Percentiles rank a stretch among this genome's conserved stretches.
Conservation (phyloP, 495 filamentous ascomycete genomes). For the Neurospora intermedia region DNA sequence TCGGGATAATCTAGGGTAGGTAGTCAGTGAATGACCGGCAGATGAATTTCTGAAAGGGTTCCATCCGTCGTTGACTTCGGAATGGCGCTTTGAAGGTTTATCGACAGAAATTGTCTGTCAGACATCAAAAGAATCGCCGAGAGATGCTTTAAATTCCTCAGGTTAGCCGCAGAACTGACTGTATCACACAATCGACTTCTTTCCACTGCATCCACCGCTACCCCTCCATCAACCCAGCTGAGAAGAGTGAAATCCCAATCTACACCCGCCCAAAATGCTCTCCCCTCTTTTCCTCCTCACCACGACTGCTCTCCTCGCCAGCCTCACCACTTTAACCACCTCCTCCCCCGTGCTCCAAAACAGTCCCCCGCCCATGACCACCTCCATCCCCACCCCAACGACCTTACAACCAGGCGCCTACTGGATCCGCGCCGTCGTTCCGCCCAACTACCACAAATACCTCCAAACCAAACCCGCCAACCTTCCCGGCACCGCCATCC, state of each 20-base stretch:
- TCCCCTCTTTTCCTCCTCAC: not conserved
- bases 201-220: not conserved
- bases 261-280: not conserved
- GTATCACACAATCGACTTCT: not conserved
- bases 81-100: too few relatives aligned
- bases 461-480: constrained; percentile 45
- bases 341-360: not conserved
- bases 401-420: constrained; percentile 41
- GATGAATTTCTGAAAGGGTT: not conserved
- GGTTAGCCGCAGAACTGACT: not conserved
- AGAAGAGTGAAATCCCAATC: not conserved
- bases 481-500: constrained; percentile 36
- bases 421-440: constrained; percentile 50
- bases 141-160: not conserved
- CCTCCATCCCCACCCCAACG: constrained; percentile 13
- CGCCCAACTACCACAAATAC: constrained; percentile 55
- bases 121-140: not conserved
- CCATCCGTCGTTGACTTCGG: not conserved
- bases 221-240: not conserved
- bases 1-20: not conserved
- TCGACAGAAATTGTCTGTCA: not conserved
- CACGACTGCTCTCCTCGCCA: not conserved
- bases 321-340: not conserved
- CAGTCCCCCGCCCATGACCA: not conserved
- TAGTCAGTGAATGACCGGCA: not conserved